These are phyloP conservation scores for Quercus lobata DNA, from an alignment of 331 rosid species.

Conservation along the genomic window DNA sequence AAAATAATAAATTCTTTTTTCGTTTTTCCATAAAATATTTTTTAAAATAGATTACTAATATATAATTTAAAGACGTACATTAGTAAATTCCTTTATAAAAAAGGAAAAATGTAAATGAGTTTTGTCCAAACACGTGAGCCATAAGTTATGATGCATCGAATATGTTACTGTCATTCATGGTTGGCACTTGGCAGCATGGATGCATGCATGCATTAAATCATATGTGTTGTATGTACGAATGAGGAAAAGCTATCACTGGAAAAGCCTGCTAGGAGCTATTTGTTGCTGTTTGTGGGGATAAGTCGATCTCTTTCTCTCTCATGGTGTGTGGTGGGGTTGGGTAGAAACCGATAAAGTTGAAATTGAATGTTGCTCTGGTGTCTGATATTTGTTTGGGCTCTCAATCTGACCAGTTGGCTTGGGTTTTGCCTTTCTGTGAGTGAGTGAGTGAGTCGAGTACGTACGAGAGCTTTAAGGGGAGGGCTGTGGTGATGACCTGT, in stretches of 20 bases:
- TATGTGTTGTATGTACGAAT: slow-evolving; percentile 33
- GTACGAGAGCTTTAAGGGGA: not conserved
- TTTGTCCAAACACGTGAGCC: not conserved
- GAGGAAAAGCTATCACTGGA: slow-evolving; percentile 41
- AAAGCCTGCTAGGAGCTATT: slow-evolving; percentile 59
- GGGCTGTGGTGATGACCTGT: slow-evolving; percentile 6
- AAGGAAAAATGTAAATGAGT: not conserved
- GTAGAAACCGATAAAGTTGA: slow-evolving; percentile 58
- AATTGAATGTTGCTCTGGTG: slow-evolving; percentile 24
- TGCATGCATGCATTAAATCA: slow-evolving; percentile 3
- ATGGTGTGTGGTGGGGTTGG: slow-evolving; percentile 26
- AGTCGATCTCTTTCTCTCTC: slow-evolving; percentile 50
- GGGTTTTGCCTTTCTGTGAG: not conserved
- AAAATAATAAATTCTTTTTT: too few species aligned
- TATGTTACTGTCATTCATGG: not conserved
- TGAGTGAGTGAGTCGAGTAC: not conserved
- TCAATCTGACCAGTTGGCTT: not conserved
- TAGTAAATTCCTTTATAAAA: too few species aligned
- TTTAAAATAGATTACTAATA: too few species aligned
- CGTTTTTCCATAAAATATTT: too few species aligned
- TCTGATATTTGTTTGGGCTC: slow-evolving; percentile 14
- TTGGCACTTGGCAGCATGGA: not conserved
- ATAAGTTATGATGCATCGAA: not conserved
- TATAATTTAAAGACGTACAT: accelerated
- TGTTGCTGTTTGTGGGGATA: slow-evolving; percentile 59